Evolutionary conservation across 139 green algal species (phyloP), one percentile per base, ranked within the genome.

Genomic region (Asterochloris sp.): DNA sequence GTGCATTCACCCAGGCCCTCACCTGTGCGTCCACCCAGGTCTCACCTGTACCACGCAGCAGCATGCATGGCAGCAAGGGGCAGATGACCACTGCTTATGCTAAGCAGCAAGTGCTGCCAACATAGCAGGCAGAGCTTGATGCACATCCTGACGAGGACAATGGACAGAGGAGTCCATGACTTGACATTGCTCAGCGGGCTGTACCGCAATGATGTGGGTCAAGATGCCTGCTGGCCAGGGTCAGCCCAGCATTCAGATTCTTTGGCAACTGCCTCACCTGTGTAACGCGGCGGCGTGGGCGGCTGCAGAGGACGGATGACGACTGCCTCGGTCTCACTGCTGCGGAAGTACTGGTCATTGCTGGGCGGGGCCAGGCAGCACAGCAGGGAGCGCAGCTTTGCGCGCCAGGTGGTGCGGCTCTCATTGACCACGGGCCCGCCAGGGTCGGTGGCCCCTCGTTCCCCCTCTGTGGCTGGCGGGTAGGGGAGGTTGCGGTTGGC

Each of bases 331-430:
- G 88, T 79, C 13, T 91, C 82, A 26, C 24, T 85, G 74, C 75
- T 83, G 76, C 76, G 78, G 66, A 83, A 87, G 61, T 87, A 86
- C 27, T 91, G 86, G n/a, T 90, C 88, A 54, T 80, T 78, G 0
- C 80, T 13, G 6, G 78, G 54, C 24, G 88, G 87, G 13, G 83
- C 84, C 54, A 91, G 69, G 73, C 88, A 92, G 83, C 88, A 92
- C 23, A 92, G 67, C 63, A 87, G 73, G 12, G 79, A 74, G 12
- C 79, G 84, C 74, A 87, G 63, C 28, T 73, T 79, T 28, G 63
- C 63, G 54, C 75, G 62, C 81, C 81, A 84, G 12, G 76, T 80
- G 13, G 68, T 80, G 38, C 60, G 61, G 61, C 76, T 69, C 24
- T 69, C 76, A 19, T 69, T 62, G 19, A 61, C 76, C 38, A 6